These are phyloP conservation scores for Verticillium albo-atrum DNA, from an alignment of 2,329 filamentous ascomycete species.

Conservation along the genomic window DNA sequence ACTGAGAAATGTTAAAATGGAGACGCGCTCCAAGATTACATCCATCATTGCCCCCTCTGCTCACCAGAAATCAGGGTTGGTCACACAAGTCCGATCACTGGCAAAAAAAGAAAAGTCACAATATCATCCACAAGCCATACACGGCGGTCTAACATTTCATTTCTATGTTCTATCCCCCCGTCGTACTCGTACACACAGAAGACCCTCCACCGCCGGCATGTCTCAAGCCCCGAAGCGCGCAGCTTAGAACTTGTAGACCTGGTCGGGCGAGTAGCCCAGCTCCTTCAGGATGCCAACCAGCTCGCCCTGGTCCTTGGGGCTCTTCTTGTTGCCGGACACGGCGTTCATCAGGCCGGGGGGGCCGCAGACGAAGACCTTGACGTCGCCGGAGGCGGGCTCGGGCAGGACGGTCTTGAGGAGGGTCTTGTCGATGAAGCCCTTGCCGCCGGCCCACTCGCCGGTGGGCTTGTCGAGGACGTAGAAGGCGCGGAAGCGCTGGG, in stretches of 20 bases:
- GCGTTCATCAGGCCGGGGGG: constrained; percentile 92
- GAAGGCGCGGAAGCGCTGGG: constrained; percentile 91
- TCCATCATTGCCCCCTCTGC: too few relatives aligned
- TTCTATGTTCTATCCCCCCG: constrained; percentile 10
- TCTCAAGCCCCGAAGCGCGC: not conserved
- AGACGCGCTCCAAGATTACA: too few relatives aligned
- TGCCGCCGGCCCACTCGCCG: constrained; percentile 70
- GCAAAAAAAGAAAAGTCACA: not conserved
- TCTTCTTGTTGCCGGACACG: constrained; percentile 84
- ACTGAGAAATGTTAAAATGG: too few relatives aligned
- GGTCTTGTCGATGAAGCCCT: constrained; percentile 84
- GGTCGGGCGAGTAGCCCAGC: constrained; percentile 64
- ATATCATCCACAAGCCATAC: not conserved
- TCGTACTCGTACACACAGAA: constrained; percentile 6
- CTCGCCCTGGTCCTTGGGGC: constrained; percentile 92
- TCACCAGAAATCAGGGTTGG: too few relatives aligned
- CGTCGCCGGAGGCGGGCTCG: constrained; percentile 84
- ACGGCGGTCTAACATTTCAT: not conserved
- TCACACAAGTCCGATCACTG: not conserved
- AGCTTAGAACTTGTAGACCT: constrained; percentile 88
- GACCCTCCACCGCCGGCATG: not conserved
- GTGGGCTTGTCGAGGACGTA: constrained; percentile 86
- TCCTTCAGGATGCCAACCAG: constrained; percentile 77
- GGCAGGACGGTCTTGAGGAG: constrained; percentile 92
- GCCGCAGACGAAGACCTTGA: constrained; percentile 96